Evolutionary conservation across 1,284 basidiomycete genomes (phyloP).

Genomic region (Cryptococcus sp.): DNA sequence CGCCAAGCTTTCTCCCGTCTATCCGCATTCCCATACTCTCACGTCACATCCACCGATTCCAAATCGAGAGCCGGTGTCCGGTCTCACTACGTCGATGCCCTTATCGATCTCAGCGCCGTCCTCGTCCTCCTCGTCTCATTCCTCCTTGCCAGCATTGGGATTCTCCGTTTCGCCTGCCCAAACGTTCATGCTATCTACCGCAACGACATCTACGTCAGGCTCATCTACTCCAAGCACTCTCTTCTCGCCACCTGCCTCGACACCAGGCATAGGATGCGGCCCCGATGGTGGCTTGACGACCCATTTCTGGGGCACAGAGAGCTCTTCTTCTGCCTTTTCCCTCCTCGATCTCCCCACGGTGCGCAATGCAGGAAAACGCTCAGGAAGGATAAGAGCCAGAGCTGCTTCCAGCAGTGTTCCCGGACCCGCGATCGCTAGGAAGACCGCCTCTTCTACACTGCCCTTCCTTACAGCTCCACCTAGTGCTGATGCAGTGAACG

Average conservation of each 20-base stretch:
- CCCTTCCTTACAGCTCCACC: background rate
- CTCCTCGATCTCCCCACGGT: conserved; percentile 4
- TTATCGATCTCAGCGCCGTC: conserved; percentile 29
- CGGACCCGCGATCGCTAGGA: conserved; percentile 1
- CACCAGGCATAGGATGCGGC: conserved; percentile 16
- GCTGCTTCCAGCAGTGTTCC: conserved; percentile 11
- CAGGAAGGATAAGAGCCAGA: conserved; percentile 4
- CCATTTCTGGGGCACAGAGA: conserved; percentile 8
- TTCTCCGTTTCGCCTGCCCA: conserved; percentile 21
- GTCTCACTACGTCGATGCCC: conserved; percentile 1
- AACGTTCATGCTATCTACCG: conserved; percentile 12
- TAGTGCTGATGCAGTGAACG: background rate
- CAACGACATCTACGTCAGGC: conserved; percentile 25
- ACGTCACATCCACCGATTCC: conserved; percentile 10
- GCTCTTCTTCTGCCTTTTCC: background rate
- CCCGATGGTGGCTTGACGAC: background rate
- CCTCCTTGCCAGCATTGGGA: conserved; percentile 23
- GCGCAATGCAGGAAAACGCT: background rate
- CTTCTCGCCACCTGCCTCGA: conserved; percentile 23
- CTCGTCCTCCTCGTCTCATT: conserved; percentile 26
- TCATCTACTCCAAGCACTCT: conserved; percentile 24
- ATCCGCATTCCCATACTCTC: conserved; percentile 2
- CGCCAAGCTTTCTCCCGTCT: background rate
- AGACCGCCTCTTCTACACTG: conserved; percentile 5
- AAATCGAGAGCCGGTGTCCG: conserved; percentile 1